Evolutionary conservation across 2,329 filamentous ascomycete genomes (phyloP).

Genomic region (Colletotrichum camelliae): DNA sequence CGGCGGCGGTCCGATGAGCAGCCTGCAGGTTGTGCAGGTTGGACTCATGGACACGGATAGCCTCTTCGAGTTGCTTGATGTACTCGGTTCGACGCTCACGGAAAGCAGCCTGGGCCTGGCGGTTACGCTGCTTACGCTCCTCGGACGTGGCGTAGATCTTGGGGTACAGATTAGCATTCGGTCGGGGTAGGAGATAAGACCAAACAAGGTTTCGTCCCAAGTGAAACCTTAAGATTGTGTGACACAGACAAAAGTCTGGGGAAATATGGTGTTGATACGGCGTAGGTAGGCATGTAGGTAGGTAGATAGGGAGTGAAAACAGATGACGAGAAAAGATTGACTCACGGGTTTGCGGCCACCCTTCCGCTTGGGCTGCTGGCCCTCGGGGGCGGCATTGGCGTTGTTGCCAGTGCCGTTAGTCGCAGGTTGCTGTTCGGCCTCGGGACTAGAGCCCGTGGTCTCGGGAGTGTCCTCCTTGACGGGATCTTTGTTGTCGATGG

Average conservation of each 20-base stretch:
- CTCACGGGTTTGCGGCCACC: constrained; percentile 95
- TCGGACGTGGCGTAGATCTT: constrained; percentile 99
- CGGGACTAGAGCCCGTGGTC: constrained; percentile 65
- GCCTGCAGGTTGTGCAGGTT: constrained; percentile 91
- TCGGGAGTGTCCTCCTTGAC: constrained; percentile 66
- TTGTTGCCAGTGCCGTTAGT: constrained; percentile 34
- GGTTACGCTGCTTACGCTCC: constrained; percentile 95
- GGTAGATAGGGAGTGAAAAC: background rate
- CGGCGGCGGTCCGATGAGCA: constrained; percentile 90
- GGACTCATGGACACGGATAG: constrained; percentile 96
- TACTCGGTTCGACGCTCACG: constrained; percentile 97
- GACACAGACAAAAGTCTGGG: constrained; percentile 10
- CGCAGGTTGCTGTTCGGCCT: constrained; percentile 52
- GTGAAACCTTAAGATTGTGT: constrained; percentile 5
- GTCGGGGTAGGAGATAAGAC: constrained; percentile 20
- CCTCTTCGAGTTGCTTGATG: constrained; percentile 98
- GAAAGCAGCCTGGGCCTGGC: constrained; percentile 96
- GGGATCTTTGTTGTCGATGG: constrained; percentile 65
- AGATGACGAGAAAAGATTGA: constrained; percentile 47
- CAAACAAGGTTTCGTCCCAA: constrained; percentile 11
- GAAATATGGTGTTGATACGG: constrained; percentile 12
- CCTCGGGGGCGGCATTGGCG: constrained; percentile 48
- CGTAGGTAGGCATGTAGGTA: background rate
- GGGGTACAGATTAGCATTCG: constrained; percentile 9
- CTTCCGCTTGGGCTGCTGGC: constrained; percentile 86